Evolutionary conservation across 2,329 filamentous ascomycete genomes (phyloP), one percentile per base, ranked within the genome.

Genomic region (Aspergillus fischeri): DNA sequence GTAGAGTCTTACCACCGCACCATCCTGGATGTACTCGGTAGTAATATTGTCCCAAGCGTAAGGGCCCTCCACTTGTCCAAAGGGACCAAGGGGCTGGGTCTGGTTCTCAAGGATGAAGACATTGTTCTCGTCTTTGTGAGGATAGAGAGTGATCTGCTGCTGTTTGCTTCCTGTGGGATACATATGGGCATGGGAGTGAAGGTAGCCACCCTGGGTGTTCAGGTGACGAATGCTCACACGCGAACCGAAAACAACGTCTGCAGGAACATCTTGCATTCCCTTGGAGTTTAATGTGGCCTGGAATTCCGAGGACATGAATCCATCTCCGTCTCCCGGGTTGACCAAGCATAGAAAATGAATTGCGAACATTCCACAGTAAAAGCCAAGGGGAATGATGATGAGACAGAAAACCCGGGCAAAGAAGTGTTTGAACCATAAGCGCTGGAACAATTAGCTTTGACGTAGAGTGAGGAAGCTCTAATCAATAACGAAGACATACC

Each of bases 281-380:
- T 97, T 99, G 69, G 87, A 92, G 79, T 97, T 99, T 64, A 99
- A 81, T 2, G 94, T 97, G 32, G 94, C 90, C 78, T 99, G 94
- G 81, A 99, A 99, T 72, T 99, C 94, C 55, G 93, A 96, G 71
- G 92, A 97, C 94, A 99, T 99, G 81, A 99, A 99, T 55, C 94
- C 94, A 75, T 99, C 94, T 54, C 94, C 94, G 53, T 99, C 94
- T 59, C 94, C 94, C 28, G 94, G 94, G 77, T 99, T 99, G 59
- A 88, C 85, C 45, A 99, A 83, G 80, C 91, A 95, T 65, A 92
- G 66, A 77, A 99, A 99, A 80, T 99, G 94, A 68, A 99, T 95
- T 53, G 86, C 92, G 70, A 99, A 99, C 90, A 97, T 96, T 69
- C 85, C 88, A 81, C 97, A 88, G 80, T 99, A 99, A 78, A 99